Conservation (phyloP, 2,329 filamentous ascomycete species). For the Pezicula neosporulosa region DNA sequence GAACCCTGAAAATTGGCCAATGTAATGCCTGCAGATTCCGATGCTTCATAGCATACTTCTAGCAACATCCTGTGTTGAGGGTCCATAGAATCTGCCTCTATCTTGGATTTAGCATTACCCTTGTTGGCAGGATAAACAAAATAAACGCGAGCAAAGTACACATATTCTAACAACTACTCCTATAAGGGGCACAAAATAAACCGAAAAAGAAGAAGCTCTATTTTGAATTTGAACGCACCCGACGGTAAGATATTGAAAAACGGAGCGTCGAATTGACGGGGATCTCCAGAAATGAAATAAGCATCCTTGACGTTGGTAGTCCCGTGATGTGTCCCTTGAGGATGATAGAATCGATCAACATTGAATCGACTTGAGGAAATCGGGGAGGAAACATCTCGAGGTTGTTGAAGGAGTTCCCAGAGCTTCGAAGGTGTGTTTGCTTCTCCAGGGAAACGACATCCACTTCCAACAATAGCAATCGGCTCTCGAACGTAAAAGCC, state of each 20-base stretch:
- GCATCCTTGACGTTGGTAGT: neutral
- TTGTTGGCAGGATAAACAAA: neutral
- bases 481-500: neutral
- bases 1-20: neutral
- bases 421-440: slow-evolving; percentile 38
- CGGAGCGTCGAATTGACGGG: slow-evolving; percentile 12
- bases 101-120: slow-evolving; percentile 18
- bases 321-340: slow-evolving; percentile 13
- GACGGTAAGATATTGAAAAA: slow-evolving; percentile 13
- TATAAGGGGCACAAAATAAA: neutral
- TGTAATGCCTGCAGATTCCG: slow-evolving; percentile 24
- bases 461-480: slow-evolving; percentile 31
- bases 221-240: neutral
- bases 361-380: slow-evolving; percentile 35
- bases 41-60: slow-evolving; percentile 60
- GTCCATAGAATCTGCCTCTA: slow-evolving; percentile 31
- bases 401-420: slow-evolving; percentile 42
- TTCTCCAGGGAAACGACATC: slow-evolving; percentile 33
- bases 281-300: neutral
- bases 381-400: slow-evolving; percentile 43
- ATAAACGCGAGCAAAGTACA: neutral
- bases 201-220: neutral
- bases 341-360: slow-evolving; percentile 48
- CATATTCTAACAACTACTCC: neutral
- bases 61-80: slow-evolving; percentile 37